phyloP scores from a whole-genome alignment of 2,329 filamentous ascomycete species.

The Fonsecaea monophora region DNA sequence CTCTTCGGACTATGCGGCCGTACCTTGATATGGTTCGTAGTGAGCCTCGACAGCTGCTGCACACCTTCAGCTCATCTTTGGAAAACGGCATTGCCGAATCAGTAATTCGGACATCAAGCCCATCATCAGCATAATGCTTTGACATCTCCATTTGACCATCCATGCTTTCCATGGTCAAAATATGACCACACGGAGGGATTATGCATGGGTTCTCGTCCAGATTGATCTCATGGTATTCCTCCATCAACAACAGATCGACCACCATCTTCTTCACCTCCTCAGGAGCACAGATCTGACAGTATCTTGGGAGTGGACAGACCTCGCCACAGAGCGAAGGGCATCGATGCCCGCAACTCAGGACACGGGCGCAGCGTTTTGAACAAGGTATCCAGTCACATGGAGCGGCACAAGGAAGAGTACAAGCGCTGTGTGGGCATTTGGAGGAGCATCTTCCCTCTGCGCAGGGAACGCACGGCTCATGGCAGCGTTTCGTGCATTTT shows the following conservation, averaged over 20 bases:
- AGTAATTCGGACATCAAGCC: conserved; percentile 39
- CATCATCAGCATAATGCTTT: conserved; percentile 39
- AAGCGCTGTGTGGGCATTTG: conserved; percentile 60
- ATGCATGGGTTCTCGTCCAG: conserved; percentile 67
- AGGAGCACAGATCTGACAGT: conserved; percentile 60
- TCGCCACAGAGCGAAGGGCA: conserved; percentile 73
- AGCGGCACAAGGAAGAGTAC: conserved; percentile 66
- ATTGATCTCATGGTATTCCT: conserved; percentile 64
- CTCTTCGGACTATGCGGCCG: conserved; percentile 61
- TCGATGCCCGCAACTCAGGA: conserved; percentile 65
- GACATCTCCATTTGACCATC: conserved; percentile 66
- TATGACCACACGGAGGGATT: conserved; percentile 68
- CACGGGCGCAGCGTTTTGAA: conserved; percentile 61
- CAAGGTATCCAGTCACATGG: conserved; percentile 74
- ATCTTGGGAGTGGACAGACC: conserved; percentile 58
- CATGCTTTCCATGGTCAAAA: conserved; percentile 65
- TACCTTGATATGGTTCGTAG: conserved; percentile 66
- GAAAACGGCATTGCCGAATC: conserved; percentile 57
- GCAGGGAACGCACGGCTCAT: conserved; percentile 57
- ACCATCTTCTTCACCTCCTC: conserved; percentile 52
- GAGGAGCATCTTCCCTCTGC: conserved; percentile 62
- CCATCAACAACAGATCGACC: conserved; percentile 65
- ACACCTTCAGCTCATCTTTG: conserved; percentile 58
- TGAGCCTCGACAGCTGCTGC: conserved; percentile 59
- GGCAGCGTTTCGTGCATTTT: conserved; percentile 28